Base-by-base conservation (phyloP, 139 green algal genomes). In the Chloropicon primus region DNA sequence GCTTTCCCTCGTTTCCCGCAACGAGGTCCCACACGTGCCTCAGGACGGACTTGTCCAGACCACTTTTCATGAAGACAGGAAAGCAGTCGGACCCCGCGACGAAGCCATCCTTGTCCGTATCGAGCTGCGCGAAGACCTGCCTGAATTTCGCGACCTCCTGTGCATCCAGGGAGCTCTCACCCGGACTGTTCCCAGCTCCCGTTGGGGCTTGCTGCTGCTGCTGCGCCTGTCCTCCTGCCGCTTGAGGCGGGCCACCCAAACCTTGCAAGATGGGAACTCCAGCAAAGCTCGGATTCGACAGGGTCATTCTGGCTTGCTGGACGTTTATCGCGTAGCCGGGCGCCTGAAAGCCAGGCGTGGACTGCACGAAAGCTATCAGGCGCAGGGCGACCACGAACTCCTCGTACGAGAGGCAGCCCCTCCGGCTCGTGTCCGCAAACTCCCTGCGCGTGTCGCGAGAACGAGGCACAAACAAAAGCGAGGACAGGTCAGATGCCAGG, bases 11-110 rank as follows among this genome's bases (percentile, higher is more conserved):
- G 72, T 86, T 72, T 5, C 89, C 90, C 0, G 91, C 89, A 73
- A 93, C 90, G 76, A 85, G 79, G 24, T 84, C 84, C 84, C 90
- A 92, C 41, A 92, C 81, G 27, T 86, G 82, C 81, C 86, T 85
- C 75, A 97, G 84, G 1, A 80, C 76, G 0, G 54, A 72, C 80
- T 94, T 92, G 75, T 92, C 88, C 75, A 96, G 81, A 0, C 91
- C 90, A 53, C 84, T 92, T 72, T 88, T 86, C 85, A 92, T 87
- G 84, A 97, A 96, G 22, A 82, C 81, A 0, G 77, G 80, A 54
- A 94, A 92, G 85, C 90, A 95, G 77, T 97, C 89, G 0, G 76
- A 72, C 28, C 90, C 92, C 89, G 93, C 84, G 22, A 92, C 86
- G 24, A 82, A 85, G 27, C 89, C 89, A 53, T 96, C 91, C 2